Conservation (phyloP, 768 basidiomycete genomes). For the Coprinellus micaceus region DNA sequence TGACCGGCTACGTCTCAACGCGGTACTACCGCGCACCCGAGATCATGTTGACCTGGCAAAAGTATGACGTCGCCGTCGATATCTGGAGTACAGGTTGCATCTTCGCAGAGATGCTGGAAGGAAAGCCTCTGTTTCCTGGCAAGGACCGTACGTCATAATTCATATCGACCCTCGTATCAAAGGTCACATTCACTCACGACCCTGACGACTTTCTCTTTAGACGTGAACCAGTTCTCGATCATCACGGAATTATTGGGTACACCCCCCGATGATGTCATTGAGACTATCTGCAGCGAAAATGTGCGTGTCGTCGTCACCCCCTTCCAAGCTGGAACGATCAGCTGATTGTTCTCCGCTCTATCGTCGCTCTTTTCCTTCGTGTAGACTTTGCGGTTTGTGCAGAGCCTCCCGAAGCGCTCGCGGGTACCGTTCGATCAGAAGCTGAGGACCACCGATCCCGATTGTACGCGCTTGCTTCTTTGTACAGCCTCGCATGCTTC, state of each 20-base stretch:
- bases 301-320: conserved; percentile 41
- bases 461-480: conserved; percentile 49
- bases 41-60: conserved; percentile 99
- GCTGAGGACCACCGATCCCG: conserved; percentile 80
- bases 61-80: conserved; percentile 99
- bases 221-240: conserved; percentile 99
- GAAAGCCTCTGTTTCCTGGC: conserved; percentile 97
- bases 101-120: conserved; percentile 99
- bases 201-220: conserved; percentile 52
- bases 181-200: conserved; percentile 7
- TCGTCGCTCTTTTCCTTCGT: conserved; percentile 5
- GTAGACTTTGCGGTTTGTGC: conserved; percentile 97
- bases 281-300: conserved; percentile 97
- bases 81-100: conserved; percentile 99
- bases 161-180: not conserved
- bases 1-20: conserved; percentile 99
- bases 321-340: conserved; percentile 7
- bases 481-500: not conserved
- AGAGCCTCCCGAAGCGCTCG: conserved; percentile 93
- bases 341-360: conserved; percentile 13
- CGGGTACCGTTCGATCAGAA: conserved; percentile 95
- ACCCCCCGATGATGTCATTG: conserved; percentile 99
- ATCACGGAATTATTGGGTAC: conserved; percentile 98
- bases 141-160: conserved; percentile 84
- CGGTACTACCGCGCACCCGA: conserved; percentile 98